Evolutionary conservation across 2,329 filamentous ascomycete genomes (phyloP), one percentile per base, ranked within the genome.

Genomic region (Neonectria hederae): DNA sequence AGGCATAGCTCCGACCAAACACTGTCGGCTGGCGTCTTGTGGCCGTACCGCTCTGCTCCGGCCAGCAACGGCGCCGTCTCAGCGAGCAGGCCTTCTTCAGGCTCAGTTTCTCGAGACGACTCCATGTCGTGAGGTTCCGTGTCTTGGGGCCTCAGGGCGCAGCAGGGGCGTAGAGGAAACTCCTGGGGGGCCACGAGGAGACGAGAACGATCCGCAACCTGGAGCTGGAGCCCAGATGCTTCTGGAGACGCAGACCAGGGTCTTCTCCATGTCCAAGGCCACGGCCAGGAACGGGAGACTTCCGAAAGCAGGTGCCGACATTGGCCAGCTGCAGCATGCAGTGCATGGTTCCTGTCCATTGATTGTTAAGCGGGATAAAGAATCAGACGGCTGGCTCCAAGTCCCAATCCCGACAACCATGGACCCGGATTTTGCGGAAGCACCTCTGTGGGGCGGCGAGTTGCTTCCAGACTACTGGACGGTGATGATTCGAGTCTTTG

Each of bases 51-150:
- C 9, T 65, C 43, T 6, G 21, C 6, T 11, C 43, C 48, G 5
- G 57, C 51, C 2, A 73, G 21, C 49, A 73, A 43, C 26, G 71
- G 68, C 2, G 64, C 40, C 17, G 65, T 59, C 59, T 73, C 71
- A 13, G 53, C 51, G 2, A 32, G 7, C 1, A 53, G 22, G 1
- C 45, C 22, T 24, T 67, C 45, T 5, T 48, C 5, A 13, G 38
- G 8, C n/a, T 42, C 38, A 8, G 14, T 1, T 38, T 38, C 35
- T 38, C 35, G 35, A n/a, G 35, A 38, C 35, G 38, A 42, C 38
- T 42, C n/a, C n/a, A 42, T 42, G 8, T 11, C n/a, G 11, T 21
- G n/a, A 42, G 32, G 24, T 13, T 56, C 62, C 69, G 69, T 71
- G 14, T 35, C 13, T 35, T 17, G 5, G 14, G 32, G 14, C 32